phyloP scores from a whole-genome alignment of 169 alveolate genomes.

The Plasmodium blacklocki region DNA sequence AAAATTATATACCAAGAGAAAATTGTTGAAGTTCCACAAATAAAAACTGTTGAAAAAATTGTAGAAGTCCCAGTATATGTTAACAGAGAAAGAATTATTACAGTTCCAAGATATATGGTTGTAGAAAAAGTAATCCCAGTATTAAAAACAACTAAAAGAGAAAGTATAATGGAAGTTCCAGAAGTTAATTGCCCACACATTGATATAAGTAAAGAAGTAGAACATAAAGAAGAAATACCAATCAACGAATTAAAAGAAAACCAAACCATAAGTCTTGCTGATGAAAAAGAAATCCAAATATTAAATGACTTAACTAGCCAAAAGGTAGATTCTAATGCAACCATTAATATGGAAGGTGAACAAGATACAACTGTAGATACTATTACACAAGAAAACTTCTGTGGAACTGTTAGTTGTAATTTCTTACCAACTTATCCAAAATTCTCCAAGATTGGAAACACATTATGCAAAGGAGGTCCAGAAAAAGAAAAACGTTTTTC shows the following conservation, averaged over 20 bases:
- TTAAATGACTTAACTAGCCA: conserved; percentile 40
- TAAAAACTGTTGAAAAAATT: conserved; percentile 85
- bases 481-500: conserved; percentile 57
- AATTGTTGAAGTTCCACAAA: conserved; percentile 90
- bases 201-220: conserved; percentile 74
- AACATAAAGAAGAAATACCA: conserved; percentile 70
- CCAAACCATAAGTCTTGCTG: conserved; percentile 30
- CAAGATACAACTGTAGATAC: conserved; percentile 52
- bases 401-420: conserved; percentile 54
- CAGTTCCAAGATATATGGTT: conserved; percentile 87
- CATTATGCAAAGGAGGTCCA: conserved; percentile 24
- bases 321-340: conserved; percentile 24
- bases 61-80: conserved; percentile 89
- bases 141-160: conserved; percentile 84
- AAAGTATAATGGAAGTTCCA: conserved; percentile 80
- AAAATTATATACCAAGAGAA: conserved; percentile 85
- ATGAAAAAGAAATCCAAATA: conserved; percentile 23
- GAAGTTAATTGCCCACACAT: conserved; percentile 76
- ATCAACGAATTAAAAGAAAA: conserved; percentile 56
- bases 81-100: conserved; percentile 85
- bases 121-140: conserved; percentile 88
- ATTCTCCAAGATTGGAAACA: conserved; percentile 5
- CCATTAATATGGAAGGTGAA: conserved; percentile 29
- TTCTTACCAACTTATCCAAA: conserved; percentile 33
- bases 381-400: conserved; percentile 25